Conservation (phyloP, 2,329 filamentous ascomycete species). For the Emergomyces pasteurianus region DNA sequence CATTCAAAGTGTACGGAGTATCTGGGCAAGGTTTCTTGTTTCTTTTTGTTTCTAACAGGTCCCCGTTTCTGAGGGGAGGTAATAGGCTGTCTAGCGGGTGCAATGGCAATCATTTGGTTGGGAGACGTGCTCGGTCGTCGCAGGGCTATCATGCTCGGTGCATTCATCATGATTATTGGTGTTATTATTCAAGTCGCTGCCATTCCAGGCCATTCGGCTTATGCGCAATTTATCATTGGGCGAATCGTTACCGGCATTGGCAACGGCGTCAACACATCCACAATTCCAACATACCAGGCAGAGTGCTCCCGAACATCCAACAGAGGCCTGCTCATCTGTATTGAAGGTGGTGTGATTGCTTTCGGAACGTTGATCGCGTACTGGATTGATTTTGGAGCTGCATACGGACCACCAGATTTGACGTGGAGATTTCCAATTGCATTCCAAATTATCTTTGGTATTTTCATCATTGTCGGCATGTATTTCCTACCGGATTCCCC, state of each 20-base stretch:
- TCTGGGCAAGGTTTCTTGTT: no score
- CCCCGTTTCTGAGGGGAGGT: background rate
- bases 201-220: conserved; percentile 21
- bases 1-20: background rate
- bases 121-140: conserved; percentile 19
- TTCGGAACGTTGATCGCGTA: conserved; percentile 36
- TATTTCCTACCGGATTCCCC: conserved; percentile 26
- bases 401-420: conserved; percentile 12
- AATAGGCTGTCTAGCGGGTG: conserved; percentile 18
- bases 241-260: conserved; percentile 38
- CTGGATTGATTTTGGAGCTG: conserved; percentile 32
- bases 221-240: conserved; percentile 38
- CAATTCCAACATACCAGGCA: conserved; percentile 37
- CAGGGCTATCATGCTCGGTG: conserved; percentile 41
- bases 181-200: conserved; percentile 14
- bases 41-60: background rate
- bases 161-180: conserved; percentile 33
- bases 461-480: conserved; percentile 29
- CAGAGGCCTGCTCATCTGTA: conserved; percentile 45
- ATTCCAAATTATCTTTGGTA: conserved; percentile 36
- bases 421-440: conserved; percentile 38
- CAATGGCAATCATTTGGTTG: conserved; percentile 15
- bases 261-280: conserved; percentile 40
- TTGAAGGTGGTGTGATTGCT: conserved; percentile 37
- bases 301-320: conserved; percentile 40